phyloP scores from a whole-genome alignment of 108 stramenopile species.

The Chaetoceros muelleri region DNA sequence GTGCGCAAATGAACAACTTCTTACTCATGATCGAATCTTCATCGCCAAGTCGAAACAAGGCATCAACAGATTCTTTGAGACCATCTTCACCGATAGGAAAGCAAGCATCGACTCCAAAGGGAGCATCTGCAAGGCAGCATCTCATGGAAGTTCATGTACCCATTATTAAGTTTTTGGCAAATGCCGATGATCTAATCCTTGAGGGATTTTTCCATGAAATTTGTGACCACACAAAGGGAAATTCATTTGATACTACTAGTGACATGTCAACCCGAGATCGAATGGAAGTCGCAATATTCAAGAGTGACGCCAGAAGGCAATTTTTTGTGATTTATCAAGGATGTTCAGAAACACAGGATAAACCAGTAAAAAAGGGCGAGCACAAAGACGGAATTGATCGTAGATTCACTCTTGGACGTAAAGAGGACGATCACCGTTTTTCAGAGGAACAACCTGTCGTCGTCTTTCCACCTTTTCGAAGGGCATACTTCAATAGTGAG shows the following conservation, averaged over 20 bases:
- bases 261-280: constrained; percentile 18
- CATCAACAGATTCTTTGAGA: constrained; percentile 1
- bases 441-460: constrained; percentile 15
- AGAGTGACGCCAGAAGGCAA: constrained; percentile 45
- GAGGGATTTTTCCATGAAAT: constrained; percentile 38
- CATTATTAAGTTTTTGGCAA: constrained; percentile 43
- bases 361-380: constrained; percentile 15
- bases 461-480: constrained; percentile 24
- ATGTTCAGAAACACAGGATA: constrained; percentile 49
- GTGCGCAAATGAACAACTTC: constrained; percentile 13
- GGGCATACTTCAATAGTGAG: constrained; percentile 19
- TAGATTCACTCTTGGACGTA: not conserved
- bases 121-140: not conserved
- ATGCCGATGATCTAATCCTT: constrained; percentile 28
- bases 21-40: not conserved
- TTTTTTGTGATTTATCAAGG: constrained; percentile 59
- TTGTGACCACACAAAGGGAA: constrained; percentile 4
- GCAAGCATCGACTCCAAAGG: not conserved
- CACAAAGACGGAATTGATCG: not conserved
- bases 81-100: not conserved
- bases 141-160: constrained; percentile 38
- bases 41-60: not conserved
- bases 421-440: constrained; percentile 9
- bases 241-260: not conserved
- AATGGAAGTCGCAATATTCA: constrained; percentile 49